These are phyloP conservation scores for Chaetomiaceae sp. DNA, from an alignment of 2,329 filamentous ascomycete species.

Conservation along the genomic window DNA sequence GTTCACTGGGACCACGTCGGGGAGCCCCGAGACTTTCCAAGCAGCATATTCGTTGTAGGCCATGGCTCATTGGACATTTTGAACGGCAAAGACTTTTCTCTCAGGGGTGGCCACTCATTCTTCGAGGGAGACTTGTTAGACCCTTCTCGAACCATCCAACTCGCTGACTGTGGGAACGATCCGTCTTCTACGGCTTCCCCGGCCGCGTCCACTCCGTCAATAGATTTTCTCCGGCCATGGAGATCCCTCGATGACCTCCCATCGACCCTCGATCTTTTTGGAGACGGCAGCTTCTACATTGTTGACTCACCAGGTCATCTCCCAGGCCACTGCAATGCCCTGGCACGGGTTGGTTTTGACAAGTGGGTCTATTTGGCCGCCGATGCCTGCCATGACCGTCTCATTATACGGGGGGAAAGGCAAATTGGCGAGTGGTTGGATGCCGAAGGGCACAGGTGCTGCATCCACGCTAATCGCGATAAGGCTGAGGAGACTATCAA, in stretches of 20 bases:
- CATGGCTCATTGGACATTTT: slow-evolving; percentile 36
- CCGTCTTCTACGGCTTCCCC: background rate
- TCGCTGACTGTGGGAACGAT: background rate
- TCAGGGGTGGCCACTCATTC: slow-evolving; percentile 33
- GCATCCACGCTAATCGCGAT: slow-evolving; percentile 46
- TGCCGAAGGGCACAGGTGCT: slow-evolving; percentile 38
- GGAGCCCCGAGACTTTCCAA: slow-evolving; percentile 43
- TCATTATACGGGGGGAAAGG: slow-evolving; percentile 45
- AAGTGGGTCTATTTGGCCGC: slow-evolving; percentile 46
- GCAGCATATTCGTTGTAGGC: slow-evolving; percentile 44
- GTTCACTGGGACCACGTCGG: slow-evolving; percentile 49
- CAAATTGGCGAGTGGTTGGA: slow-evolving; percentile 46
- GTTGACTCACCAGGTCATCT: slow-evolving; percentile 47
- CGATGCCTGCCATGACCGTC: slow-evolving; percentile 46
- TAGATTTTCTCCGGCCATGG: slow-evolving; percentile 13
- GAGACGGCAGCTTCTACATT: slow-evolving; percentile 41
- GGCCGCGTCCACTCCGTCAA: background rate
- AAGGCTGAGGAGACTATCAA: slow-evolving; percentile 40
- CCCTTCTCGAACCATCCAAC: slow-evolving; percentile 22
- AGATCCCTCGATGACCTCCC: slow-evolving; percentile 15
- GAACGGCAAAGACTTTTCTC: slow-evolving; percentile 22
- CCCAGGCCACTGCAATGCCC: slow-evolving; percentile 44
- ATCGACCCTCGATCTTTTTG: slow-evolving; percentile 37
- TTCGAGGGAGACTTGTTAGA: slow-evolving; percentile 44
- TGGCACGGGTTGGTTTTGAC: slow-evolving; percentile 33